These are phyloP conservation scores for Trichoderma virens DNA, from an alignment of 495 filamentous ascomycete genomes.

Conservation along the genomic window DNA sequence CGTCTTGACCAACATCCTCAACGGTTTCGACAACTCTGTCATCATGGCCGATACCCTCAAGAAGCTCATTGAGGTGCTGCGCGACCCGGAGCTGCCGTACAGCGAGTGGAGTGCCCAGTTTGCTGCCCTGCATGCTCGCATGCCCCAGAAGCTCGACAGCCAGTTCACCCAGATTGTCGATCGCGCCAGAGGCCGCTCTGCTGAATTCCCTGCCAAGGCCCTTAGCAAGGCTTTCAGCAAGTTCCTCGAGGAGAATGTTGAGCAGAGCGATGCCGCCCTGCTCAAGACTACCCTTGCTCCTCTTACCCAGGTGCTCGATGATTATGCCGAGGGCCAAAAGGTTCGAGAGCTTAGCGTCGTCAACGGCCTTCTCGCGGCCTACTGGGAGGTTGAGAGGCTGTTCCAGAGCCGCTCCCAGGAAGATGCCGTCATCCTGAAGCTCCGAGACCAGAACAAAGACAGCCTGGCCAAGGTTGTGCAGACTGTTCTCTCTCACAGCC, in stretches of 20 bases:
- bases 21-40: constrained; percentile 94
- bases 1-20: constrained; percentile 81
- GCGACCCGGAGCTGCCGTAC: constrained; percentile 85
- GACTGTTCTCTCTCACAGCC: constrained; percentile 87
- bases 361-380: constrained; percentile 65
- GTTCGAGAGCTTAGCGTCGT: constrained; percentile 82
- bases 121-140: constrained; percentile 88
- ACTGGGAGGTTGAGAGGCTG: constrained; percentile 72
- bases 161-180: constrained; percentile 79
- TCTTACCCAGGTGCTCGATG: constrained; percentile 68
- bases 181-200: constrained; percentile 60
- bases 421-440: constrained; percentile 88
- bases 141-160: constrained; percentile 86
- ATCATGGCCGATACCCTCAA: constrained; percentile 87
- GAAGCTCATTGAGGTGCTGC: constrained; percentile 82
- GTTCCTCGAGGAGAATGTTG: constrained; percentile 84
- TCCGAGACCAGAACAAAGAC: constrained; percentile 94
- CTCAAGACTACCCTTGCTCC: constrained; percentile 71
- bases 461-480: constrained; percentile 75
- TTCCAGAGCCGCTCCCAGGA: constrained; percentile 82
- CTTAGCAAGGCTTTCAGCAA: constrained; percentile 73
- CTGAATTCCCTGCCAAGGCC: constrained; percentile 89
- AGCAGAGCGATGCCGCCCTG: constrained; percentile 55
- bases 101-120: constrained; percentile 94
- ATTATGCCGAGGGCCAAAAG: constrained; percentile 84